A percentile compares a stretch with the other conserved stretches of the same genome.
Evolutionary conservation across 306 rosid species (phyloP).

Genomic region (Begonia fuchsioides): DNA sequence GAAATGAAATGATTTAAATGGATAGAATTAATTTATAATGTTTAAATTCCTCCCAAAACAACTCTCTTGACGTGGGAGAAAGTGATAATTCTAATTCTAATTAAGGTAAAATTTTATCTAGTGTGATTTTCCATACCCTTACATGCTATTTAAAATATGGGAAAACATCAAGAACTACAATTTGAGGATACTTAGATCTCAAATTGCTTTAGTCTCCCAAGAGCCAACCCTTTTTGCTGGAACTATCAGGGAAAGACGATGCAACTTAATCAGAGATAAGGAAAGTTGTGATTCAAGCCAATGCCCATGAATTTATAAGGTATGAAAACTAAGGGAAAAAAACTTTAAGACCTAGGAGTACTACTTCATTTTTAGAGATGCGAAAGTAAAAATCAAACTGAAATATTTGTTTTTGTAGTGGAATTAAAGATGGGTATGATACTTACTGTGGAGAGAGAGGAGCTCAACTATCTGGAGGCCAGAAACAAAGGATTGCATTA

Average conservation of each 20-base stretch:
- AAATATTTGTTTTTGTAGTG: constrained; percentile 20
- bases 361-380: no score
- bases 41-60: no score
- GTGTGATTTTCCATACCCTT: no score
- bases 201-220: constrained; percentile 69
- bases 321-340: constrained; percentile 9
- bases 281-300: constrained; percentile 67
- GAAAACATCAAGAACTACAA: constrained; percentile 53
- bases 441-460: constrained; percentile 88
- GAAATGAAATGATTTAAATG: no score
- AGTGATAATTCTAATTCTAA: no score
- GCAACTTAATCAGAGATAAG: constrained; percentile 65
- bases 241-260: constrained; percentile 48
- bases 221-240: constrained; percentile 75
- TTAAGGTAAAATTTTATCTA: no score
- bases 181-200: constrained; percentile 61
- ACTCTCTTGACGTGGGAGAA: no score
- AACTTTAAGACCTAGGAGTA: no score
- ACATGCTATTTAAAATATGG: no score
- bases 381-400: no score
- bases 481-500: constrained; percentile 75
- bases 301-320: constrained; percentile 93
- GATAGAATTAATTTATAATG: no score
- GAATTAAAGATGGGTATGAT: constrained; percentile 69
- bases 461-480: constrained; percentile 81